phyloP scores from a whole-genome alignment of 2,329 filamentous ascomycete species.

The Ceratocystis alfenasii region DNA sequence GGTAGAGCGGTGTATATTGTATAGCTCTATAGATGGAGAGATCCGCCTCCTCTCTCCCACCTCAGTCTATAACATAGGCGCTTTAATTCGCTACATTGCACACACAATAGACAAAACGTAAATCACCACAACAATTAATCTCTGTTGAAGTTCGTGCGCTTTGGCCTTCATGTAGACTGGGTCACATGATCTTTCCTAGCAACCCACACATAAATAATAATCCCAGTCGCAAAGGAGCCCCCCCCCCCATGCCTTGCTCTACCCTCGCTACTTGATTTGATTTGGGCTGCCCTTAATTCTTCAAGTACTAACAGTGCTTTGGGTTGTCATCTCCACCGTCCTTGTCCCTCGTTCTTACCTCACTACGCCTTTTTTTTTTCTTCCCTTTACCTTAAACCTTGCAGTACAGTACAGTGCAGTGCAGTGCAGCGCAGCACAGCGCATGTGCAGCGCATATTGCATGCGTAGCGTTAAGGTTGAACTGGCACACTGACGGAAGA shows the following conservation, averaged over 20 bases:
- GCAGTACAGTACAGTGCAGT: neutral
- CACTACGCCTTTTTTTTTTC: neutral
- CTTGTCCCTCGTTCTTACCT: neutral
- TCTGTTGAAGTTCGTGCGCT: neutral
- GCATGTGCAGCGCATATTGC: neutral
- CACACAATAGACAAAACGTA: neutral
- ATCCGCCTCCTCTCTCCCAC: neutral
- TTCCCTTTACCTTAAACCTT: neutral
- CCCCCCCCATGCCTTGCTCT: neutral
- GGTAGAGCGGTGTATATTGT: neutral
- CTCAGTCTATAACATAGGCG: neutral
- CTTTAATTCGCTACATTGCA: neutral
- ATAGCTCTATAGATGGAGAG: neutral
- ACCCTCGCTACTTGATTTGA: neutral
- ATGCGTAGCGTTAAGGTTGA: constrained; percentile 3
- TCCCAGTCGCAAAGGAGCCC: neutral
- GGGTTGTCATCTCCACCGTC: neutral
- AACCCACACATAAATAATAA: neutral
- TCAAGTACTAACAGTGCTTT: neutral
- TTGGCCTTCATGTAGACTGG: neutral
- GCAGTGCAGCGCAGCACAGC: neutral
- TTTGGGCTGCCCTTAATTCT: neutral
- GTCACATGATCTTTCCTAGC: constrained; percentile 5
- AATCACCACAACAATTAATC: neutral
- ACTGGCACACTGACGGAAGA: neutral